A percentile compares a stretch with the other conserved stretches of the same genome.
Evolutionary conservation across 495 filamentous ascomycete genomes (phyloP).

Genomic region (Trypethelium eluteriae): DNA sequence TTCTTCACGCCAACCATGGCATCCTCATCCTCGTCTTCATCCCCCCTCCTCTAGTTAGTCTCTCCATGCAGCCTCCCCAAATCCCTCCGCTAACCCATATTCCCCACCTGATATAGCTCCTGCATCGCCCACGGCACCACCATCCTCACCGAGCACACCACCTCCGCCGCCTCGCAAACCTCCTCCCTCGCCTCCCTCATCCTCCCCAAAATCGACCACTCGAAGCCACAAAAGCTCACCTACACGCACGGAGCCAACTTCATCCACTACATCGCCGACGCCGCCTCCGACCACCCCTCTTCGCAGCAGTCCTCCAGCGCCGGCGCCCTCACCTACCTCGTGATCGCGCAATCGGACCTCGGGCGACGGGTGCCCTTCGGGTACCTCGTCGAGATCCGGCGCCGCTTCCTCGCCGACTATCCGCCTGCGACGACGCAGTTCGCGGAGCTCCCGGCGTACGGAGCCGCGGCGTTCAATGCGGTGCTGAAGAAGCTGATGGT

Average conservation of each 20-base stretch:
- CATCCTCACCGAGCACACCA: constrained; percentile 85
- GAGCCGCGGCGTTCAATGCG: constrained; percentile 75
- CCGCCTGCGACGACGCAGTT: constrained; percentile 64
- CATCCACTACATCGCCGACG: constrained; percentile 91
- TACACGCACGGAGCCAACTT: constrained; percentile 57
- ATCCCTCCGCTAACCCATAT: neutral
- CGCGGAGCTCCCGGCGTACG: constrained; percentile 73
- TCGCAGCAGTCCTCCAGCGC: constrained; percentile 44
- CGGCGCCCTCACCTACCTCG: constrained; percentile 76
- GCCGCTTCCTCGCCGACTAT: constrained; percentile 73
- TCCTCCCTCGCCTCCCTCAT: constrained; percentile 85
- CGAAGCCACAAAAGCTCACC: constrained; percentile 75
- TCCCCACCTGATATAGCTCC: constrained; percentile 47
- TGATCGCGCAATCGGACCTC: constrained; percentile 67
- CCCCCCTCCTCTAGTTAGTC: constrained; percentile 26
- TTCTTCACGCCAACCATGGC: constrained; percentile 22
- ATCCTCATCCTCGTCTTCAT: constrained; percentile 24
- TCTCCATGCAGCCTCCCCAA: neutral
- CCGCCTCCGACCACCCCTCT: constrained; percentile 54
- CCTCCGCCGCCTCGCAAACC: constrained; percentile 64
- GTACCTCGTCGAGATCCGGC: constrained; percentile 84
- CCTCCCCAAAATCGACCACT: constrained; percentile 87
- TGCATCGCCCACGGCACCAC: constrained; percentile 87
- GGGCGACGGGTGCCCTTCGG: constrained; percentile 87
- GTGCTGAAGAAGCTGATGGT: constrained; percentile 72